Evolutionary conservation across 306 rosid genomes (phyloP).

Genomic region (Fagus crenata): DNA sequence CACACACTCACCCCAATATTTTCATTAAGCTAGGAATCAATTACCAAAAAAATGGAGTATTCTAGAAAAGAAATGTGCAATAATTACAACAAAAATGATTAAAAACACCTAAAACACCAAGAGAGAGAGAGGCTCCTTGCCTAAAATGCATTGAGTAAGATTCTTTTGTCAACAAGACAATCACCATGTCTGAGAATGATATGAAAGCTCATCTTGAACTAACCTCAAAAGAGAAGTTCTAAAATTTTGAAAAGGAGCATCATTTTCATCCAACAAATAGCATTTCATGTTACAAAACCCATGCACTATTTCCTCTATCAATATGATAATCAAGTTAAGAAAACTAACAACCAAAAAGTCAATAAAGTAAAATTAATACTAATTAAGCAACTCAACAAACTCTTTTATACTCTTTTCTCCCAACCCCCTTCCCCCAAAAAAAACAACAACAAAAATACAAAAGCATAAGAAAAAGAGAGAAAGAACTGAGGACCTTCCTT

Average conservation of each 20-base stretch:
- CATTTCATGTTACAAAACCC: conserved; percentile 6
- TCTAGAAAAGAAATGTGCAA: conserved; percentile 41
- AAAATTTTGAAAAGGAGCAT: conserved; percentile 1
- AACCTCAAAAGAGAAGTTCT: conserved; percentile 9
- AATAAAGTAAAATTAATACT: not conserved
- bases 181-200: conserved; percentile 59
- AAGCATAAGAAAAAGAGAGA: not conserved
- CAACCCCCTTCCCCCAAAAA: not conserved
- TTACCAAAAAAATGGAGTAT: conserved; percentile 20
- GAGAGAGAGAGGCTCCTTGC: conserved; percentile 27
- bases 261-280: conserved; percentile 9
- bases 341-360: not conserved
- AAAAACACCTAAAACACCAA: conserved; percentile 15
- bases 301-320: not conserved
- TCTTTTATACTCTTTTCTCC: not conserved
- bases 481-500: not conserved
- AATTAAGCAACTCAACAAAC: not conserved
- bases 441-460: not conserved
- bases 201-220: conserved; percentile 50
- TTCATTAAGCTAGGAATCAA: conserved; percentile 14
- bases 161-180: conserved; percentile 58
- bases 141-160: conserved; percentile 37
- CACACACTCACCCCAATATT: not conserved
- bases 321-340: not conserved
- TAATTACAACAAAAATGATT: conserved; percentile 44